Conservation (phyloP, 202 grass and related monocot genomes). For the Eragrostis tef region DNA sequence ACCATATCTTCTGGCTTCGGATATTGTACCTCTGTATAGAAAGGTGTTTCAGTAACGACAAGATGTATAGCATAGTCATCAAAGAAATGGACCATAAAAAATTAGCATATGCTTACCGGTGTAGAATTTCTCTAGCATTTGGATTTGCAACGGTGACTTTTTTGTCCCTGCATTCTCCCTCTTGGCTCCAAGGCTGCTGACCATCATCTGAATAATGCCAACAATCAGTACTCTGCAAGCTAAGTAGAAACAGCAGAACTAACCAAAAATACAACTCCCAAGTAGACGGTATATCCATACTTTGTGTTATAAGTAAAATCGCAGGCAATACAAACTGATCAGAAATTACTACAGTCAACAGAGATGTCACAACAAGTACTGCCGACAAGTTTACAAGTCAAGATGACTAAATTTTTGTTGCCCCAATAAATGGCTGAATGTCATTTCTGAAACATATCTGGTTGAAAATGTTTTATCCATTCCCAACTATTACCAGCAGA, state of each 20-base stretch:
- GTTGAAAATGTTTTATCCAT: not conserved
- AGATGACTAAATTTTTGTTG: not conserved
- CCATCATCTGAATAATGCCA: constrained; percentile 52
- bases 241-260: not conserved
- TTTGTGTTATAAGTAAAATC: not conserved
- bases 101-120: constrained; percentile 54
- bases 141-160: constrained; percentile 73
- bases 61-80: not conserved
- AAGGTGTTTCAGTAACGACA: constrained; percentile 22
- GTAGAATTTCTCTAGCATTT: constrained; percentile 78
- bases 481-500: not conserved
- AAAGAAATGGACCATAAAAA: constrained; percentile 11
- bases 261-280: not conserved
- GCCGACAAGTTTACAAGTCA: not conserved
- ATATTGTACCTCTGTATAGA: constrained; percentile 70
- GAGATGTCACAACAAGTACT: not conserved
- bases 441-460: not conserved
- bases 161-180: constrained; percentile 61
- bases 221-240: constrained; percentile 28
- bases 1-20: constrained; percentile 67
- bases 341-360: constrained; percentile 1
- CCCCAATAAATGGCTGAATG: not conserved
- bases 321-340: not conserved
- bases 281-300: not conserved
- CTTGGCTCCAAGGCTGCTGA: constrained; percentile 31